Evolutionary conservation across 148 eudicot species (phyloP), one percentile per base, ranked within the genome.

Genomic region (Dianthus caryophyllus): DNA sequence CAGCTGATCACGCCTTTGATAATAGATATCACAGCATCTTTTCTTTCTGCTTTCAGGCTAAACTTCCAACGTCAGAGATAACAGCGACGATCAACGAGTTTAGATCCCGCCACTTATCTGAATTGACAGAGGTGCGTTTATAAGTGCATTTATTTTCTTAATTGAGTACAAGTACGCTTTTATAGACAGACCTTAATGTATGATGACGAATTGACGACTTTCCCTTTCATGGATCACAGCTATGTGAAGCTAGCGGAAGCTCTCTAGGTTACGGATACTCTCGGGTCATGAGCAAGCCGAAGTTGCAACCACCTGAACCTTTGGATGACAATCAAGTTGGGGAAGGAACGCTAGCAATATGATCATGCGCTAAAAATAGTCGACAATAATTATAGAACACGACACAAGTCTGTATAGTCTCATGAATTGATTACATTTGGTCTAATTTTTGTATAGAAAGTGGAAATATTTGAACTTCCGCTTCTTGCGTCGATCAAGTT

Each of bases 91-190:
- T 94, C 81, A 90, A 94, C 22, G 97, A 94, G 70, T 94, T 84
- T 72, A 88, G 98, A 78, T 89, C 97, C 55, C 97, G 98, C 68
- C 96, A 94, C 73, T 90, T 94, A 43, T 86, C 92, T 51, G 98
- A 94, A 84, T 87, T 94, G 33, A 81, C 92, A 5, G 97, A 94
- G 97, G 98, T 94, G 79, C 50, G 31, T 58, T 3, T 14, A 49
- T 9, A 26, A 66, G 48, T 21, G 14, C 57, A 27, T 52, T 12
- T 21, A 20, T 8, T 44, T 43, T 39, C 27, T 12, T 4, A 21
- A 8, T 6, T 41, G 5, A 2, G 14, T 44, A 6, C 44, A 24
- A 22, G 14, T 6, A 14, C 22, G 51, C 50, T 41, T 62, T 43
- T 26, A 63, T 39, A 9, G 20, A 7, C 30, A 39, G 61, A 8